Percentiles rank a stretch among this genome's conserved stretches.
These are phyloP conservation scores for Dryas octopetala DNA, from an alignment of 306 rosid species.

Conservation along the genomic window DNA sequence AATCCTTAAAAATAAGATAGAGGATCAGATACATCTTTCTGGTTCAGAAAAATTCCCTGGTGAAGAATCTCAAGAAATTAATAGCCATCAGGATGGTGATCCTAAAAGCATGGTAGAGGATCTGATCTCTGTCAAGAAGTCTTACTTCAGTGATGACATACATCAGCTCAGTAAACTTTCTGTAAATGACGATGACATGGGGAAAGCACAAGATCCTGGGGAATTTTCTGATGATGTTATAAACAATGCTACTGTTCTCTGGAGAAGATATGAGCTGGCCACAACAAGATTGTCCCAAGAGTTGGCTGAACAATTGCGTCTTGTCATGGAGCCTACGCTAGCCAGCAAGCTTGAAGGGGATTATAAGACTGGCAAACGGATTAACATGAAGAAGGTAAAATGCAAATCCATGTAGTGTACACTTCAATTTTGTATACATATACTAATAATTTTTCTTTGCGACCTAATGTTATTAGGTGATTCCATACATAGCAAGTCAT, in stretches of 20 bases:
- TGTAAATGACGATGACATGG: conserved; percentile 59
- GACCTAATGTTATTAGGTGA: conserved; percentile 43
- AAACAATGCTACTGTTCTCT: conserved; percentile 49
- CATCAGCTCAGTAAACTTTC: conserved; percentile 49
- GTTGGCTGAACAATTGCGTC: conserved; percentile 91
- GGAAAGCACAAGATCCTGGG: conserved; percentile 49
- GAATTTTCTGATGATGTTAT: conserved; percentile 42
- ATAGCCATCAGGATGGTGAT: conserved; percentile 28
- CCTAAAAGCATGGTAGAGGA: conserved; percentile 42
- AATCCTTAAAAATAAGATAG: conserved; percentile 37
- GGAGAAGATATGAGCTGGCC: conserved; percentile 72
- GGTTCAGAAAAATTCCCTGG: conserved; percentile 38
- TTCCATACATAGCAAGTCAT: conserved; percentile 81
- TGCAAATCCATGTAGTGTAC: not conserved
- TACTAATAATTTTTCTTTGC: not conserved
- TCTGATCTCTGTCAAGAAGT: conserved; percentile 55
- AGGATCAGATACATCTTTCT: conserved; percentile 43
- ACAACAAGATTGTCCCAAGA: conserved; percentile 82
- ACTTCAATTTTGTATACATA: not conserved
- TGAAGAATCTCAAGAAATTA: conserved; percentile 42
- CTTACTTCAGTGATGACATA: conserved; percentile 47
- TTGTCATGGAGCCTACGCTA: conserved; percentile 82
- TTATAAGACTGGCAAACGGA: conserved; percentile 88
- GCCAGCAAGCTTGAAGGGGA: conserved; percentile 97
- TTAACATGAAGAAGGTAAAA: conserved; percentile 90